Evolutionary conservation across 2,329 filamentous ascomycete species (phyloP), one percentile per base, ranked within the genome.

Genomic region (Chaetoscypha palmicola): DNA sequence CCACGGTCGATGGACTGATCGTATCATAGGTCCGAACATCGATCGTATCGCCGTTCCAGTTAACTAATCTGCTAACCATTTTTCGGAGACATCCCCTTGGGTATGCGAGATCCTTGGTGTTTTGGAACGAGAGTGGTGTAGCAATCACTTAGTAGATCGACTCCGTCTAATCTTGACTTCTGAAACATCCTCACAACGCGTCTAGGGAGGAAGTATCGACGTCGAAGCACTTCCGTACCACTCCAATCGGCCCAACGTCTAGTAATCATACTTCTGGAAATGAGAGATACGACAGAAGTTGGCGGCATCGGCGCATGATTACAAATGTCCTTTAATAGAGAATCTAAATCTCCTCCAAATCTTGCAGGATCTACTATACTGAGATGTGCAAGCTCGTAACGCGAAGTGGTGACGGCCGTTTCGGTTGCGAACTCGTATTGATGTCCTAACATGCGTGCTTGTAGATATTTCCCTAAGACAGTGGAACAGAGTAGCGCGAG

Each of bases 31-130:
- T 0, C 71, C 74, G 1, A 72, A 73, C 66, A 61, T 78, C 11
- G 76, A 80, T 60, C 60, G 69, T 5, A 43, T 79, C 34, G 66
- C 78, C 58, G 72, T 78, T 0, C 74, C 76, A 11, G 19, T 16
- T 12, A 38, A 14, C 28, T 31, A 38, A 16, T 10, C 20, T 11
- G 16, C 28, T 2, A 9, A 26, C 8, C 16, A 12, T 34, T 34
- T 9, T 10, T 20, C 5, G 8, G 35, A 21, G n/a, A 20, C 11
- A 16, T 14, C n/a, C n/a, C n/a, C n/a, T n/a, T n/a, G n/a, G n/a
- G n/a, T n/a, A n/a, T n/a, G n/a, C n/a, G n/a, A n/a, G n/a, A 22
- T 4, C 4, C 47, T 49, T n/a, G 10, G 16, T 4, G 12, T 54
- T 22, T 12, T 41, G 17, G 8, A 38, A 31, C 3, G 49, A 33